phyloP scores from a whole-genome alignment of 176 grass and related monocot species.

The Oryza rufipogon region DNA sequence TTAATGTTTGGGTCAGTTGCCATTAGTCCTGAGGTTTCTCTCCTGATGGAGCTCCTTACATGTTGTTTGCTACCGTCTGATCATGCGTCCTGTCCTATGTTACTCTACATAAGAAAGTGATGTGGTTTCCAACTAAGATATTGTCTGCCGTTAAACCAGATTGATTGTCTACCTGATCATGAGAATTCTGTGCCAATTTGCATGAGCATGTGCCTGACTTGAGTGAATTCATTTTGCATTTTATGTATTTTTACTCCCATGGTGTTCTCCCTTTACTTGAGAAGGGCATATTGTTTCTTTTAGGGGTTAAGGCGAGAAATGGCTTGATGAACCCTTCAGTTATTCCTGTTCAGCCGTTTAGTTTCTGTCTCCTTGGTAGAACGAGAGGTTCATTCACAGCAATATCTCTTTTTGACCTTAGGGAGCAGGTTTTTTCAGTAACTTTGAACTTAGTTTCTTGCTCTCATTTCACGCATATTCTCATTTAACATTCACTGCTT shows the following conservation, averaged over 20 bases:
- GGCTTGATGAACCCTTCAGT: too few species aligned
- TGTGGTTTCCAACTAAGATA: slow-evolving; percentile 25
- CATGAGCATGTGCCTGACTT: neutral
- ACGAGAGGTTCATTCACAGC: too few species aligned
- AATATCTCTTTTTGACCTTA: too few species aligned
- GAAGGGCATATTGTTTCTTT: neutral
- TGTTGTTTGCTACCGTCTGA: neutral
- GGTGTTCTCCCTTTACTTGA: neutral
- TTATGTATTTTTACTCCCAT: neutral
- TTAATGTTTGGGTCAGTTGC: neutral
- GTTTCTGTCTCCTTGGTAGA: too few species aligned
- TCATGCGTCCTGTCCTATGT: slow-evolving; percentile 39
- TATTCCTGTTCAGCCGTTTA: too few species aligned
- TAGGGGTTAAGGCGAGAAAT: neutral
- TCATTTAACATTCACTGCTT: neutral
- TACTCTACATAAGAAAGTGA: slow-evolving; percentile 44
- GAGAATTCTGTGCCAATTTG: neutral
- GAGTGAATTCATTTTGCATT: neutral
- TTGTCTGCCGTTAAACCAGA: slow-evolving; percentile 21
- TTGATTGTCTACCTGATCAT: neutral
- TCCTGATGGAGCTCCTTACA: neutral
- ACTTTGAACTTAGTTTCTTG: neutral
- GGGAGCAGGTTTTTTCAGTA: neutral
- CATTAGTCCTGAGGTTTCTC: neutral
- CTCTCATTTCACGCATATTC: neutral